These are phyloP conservation scores for Rhodosporidiobolus odoratus DNA, from an alignment of 768 basidiomycete species.

Conservation along the genomic window DNA sequence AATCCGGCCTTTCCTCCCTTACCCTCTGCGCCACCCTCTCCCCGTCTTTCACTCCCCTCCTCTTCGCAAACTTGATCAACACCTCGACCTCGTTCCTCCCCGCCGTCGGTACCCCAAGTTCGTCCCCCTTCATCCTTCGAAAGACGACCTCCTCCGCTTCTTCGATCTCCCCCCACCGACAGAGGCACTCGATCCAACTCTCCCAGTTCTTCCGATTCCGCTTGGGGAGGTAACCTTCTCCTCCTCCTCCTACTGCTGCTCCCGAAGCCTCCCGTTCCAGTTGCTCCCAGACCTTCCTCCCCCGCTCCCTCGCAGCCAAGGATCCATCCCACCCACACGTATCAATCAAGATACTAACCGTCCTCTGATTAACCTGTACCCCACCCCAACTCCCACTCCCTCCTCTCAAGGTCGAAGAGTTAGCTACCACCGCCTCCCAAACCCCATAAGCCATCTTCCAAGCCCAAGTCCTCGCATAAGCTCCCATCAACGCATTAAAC, in stretches of 20 bases:
- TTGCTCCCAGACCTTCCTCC: conserved; percentile 56
- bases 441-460: conserved; percentile 67
- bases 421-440: conserved; percentile 60
- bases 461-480: conserved; percentile 72
- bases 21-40: conserved; percentile 23
- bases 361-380: conserved; percentile 54
- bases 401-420: conserved; percentile 44
- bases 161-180: conserved; percentile 60
- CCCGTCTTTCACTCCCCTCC: conserved; percentile 1
- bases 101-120: not conserved
- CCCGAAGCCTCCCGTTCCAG: conserved; percentile 44
- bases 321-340: conserved; percentile 66
- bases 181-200: conserved; percentile 78
- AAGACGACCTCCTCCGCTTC: conserved; percentile 65
- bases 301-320: conserved; percentile 48
- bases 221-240: conserved; percentile 54
- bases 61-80: not conserved
- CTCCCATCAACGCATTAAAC: conserved; percentile 82
- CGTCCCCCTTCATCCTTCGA: conserved; percentile 54
- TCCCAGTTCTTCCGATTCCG: conserved; percentile 71
- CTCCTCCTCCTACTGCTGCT: conserved; percentile 31
- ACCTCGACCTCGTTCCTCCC: not conserved
- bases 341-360: conserved; percentile 77
- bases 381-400: conserved; percentile 51
- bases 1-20: not conserved